phyloP scores from a whole-genome alignment of 805 yeast species.

The Sporopachydermia quercuum region DNA sequence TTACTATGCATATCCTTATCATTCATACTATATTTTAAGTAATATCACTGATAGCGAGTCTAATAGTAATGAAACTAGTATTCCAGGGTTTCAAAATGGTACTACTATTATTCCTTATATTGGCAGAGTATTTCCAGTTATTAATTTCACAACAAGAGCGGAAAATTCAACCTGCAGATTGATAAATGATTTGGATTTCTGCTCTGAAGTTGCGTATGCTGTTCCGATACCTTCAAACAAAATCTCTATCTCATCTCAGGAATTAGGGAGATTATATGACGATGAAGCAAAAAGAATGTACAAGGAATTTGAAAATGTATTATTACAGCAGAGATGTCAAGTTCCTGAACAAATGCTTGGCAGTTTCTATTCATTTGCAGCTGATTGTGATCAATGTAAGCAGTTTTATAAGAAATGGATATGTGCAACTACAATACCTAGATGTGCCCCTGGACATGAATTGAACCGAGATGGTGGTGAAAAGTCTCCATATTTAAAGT shows the following conservation, averaged over 20 bases:
- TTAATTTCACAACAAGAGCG: too few relatives aligned
- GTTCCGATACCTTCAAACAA: slow-evolving; percentile 42
- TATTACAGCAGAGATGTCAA: slow-evolving; percentile 40
- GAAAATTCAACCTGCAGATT: slow-evolving; percentile 71
- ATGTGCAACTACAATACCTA: slow-evolving; percentile 76
- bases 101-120: too few relatives aligned
- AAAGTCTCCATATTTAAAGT: slow-evolving; percentile 25
- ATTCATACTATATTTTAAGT: too few relatives aligned
- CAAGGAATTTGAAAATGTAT: slow-evolving; percentile 50
- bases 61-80: too few relatives aligned
- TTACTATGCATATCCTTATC: too few relatives aligned
- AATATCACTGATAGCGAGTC: too few relatives aligned
- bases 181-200: slow-evolving; percentile 61
- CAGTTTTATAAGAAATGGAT: slow-evolving; percentile 72
- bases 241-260: slow-evolving; percentile 17
- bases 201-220: slow-evolving; percentile 72
- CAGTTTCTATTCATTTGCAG: slow-evolving; percentile 68
- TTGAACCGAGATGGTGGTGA: too few relatives aligned
- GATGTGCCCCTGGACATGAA: too few relatives aligned
- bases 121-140: too few relatives aligned
- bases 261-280: slow-evolving; percentile 43
- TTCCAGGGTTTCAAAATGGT: too few relatives aligned
- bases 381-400: slow-evolving; percentile 60
- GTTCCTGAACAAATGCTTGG: too few relatives aligned
- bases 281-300: slow-evolving; percentile 38